These are phyloP conservation scores for Fusarium sulawesiense DNA, from an alignment of 2,329 filamentous ascomycete genomes.

Conservation along the genomic window DNA sequence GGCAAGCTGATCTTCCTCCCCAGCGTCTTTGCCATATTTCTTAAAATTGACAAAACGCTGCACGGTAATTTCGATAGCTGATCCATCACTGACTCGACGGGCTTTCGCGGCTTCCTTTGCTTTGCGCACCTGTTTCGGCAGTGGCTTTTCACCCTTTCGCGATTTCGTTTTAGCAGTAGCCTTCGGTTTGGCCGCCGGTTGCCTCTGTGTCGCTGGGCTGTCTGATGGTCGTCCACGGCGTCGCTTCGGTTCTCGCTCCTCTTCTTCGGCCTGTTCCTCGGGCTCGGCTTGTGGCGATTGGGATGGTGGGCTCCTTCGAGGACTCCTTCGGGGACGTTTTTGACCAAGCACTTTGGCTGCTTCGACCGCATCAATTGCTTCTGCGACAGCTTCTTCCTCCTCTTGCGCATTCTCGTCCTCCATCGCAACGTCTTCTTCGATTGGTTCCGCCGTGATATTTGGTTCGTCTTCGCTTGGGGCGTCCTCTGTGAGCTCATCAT, in stretches of 20 bases:
- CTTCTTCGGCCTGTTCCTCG: constrained; percentile 46
- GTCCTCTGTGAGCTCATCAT: constrained; percentile 29
- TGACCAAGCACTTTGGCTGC: constrained; percentile 56
- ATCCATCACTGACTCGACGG: constrained; percentile 40
- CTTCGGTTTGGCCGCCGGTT: constrained; percentile 47
- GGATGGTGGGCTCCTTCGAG: constrained; percentile 52
- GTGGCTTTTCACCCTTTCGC: constrained; percentile 39
- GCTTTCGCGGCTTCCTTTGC: constrained; percentile 39
- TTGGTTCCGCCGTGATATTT: constrained; percentile 3
- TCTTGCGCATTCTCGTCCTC: constrained; percentile 38
- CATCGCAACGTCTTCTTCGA: constrained; percentile 38
- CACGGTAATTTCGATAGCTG: constrained; percentile 65
- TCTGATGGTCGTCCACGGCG: constrained; percentile 51
- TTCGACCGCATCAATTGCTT: constrained; percentile 58
- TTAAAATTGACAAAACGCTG: constrained; percentile 68
- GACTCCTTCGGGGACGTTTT: constrained; percentile 57
- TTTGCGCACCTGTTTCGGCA: constrained; percentile 36
- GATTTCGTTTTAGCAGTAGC: constrained; percentile 25
- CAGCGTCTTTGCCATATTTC: constrained; percentile 53
- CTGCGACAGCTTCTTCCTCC: constrained; percentile 48
- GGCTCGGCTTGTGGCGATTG: constrained; percentile 58
- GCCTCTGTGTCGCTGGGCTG: constrained; percentile 59
- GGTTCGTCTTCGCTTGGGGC: constrained; percentile 1
- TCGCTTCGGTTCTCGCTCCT: constrained; percentile 53
- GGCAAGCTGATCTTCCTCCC: constrained; percentile 58